Base-by-base conservation (phyloP, 305 asterid species). In the Plantago coronopus region DNA sequence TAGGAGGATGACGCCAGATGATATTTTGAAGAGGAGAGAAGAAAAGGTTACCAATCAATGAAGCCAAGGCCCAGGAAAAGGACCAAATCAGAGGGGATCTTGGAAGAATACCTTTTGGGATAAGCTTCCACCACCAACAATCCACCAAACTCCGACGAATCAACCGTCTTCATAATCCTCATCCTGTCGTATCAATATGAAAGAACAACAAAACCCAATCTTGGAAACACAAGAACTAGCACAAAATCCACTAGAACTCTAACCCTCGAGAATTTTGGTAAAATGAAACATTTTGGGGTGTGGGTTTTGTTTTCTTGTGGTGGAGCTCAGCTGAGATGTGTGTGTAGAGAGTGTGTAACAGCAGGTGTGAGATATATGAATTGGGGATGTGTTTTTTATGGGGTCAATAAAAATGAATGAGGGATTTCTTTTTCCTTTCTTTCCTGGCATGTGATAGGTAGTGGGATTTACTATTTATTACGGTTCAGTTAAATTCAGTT, bases 61-160 rank as follows among this genome's bases (percentile, higher is more conserved):
- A 84, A 89, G 45, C 91, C 94, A 59, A 89, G 88, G 60, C 89
- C 95, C 71, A 87, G 70, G 79, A 87, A 89, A 72, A 85, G 95
- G 27, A 80, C 87, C 82, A 85, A 85, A 81, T 85, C 83, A 51
- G 95, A 85, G 27, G 93, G 87, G 84, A 83, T 78, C 83, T 90
- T 89, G 70, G 90, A 83, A 72, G 95, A 85, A 70, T 83, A 87
- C 93, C 95, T 83, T 78, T 84, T 86, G 63, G 94, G 85, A 85
- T 90, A 85, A 84, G 97, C 89, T 73, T 85, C 87, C 65, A 85
- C 81, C 62, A 81, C 88, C 81, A 83, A 76, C 69, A 81, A 81
- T 73, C 94, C 95, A 78, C 76, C 3, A 73, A 53, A 74, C 69
- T 40, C 16, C 80, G 81, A 64, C 76, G 77, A 75, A 78, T 79